Base-by-base conservation (phyloP, 306 rosid genomes). In the Vicia sativa region DNA sequence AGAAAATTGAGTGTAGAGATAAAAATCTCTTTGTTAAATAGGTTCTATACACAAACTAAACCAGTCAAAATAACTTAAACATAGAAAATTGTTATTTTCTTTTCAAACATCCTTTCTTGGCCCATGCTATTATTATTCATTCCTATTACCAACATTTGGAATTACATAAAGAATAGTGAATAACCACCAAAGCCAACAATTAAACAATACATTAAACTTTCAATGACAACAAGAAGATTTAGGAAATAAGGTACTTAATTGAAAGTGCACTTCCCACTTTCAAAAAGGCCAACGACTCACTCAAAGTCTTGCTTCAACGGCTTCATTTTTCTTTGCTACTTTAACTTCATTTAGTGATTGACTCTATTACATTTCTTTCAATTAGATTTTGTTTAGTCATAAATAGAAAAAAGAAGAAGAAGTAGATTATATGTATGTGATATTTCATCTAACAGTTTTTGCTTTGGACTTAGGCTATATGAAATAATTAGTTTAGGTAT, bases 321-420 rank as follows among this genome's bases (percentile, higher is more conserved):
- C 37, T 13, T n/a, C 23, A 59, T 5, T 67, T 15, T n/a, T 62
- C 58, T 42, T 69, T 69, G 71, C 23, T 19, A 31, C 70, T 68
- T 61, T 68, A 68, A 21, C 73, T 75, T 62, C 58, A 66, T 12
- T 12, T 10, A 21, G 25, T 38, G 46, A n/a, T 9, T 39, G 37
- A 42, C 14, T 75, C 12, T n/a, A 34, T 35, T 25, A 26, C 53
- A 39, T 46, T 61, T 59, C 6, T 28, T 1, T 54, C 23, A 59
- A 49, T 11, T 48, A 39, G n/a, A 38, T 19, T 16, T 10, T 31
- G 37, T 56, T 42, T 23, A 38, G 52, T 42, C 9, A 39, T 31
- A 39, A 39, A 39, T 39, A 31, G 44, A 8, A 6, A 7, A 39
- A 54, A 9, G 31, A 13, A 16, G 35, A 29, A 31, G 2, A 13